phyloP scores from a whole-genome alignment of 2,329 filamentous ascomycete species.

The Bipolaris sorokiniana region DNA sequence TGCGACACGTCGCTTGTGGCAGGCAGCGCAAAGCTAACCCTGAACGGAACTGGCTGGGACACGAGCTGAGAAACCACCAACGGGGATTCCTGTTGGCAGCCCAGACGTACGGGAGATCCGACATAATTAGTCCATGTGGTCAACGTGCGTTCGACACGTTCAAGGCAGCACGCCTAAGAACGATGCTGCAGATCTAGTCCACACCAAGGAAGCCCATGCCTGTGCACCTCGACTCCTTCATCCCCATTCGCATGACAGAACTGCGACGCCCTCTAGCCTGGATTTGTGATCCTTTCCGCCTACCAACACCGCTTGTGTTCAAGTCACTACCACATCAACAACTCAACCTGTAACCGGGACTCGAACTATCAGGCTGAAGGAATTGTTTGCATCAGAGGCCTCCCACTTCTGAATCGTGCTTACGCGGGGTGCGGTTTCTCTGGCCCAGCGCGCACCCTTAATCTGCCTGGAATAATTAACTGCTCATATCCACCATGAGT shows the following conservation, averaged over 20 bases:
- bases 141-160: constrained; percentile 22
- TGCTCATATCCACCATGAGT: constrained; percentile 12
- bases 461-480: constrained; percentile 11
- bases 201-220: constrained; percentile 16
- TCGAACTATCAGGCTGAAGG: not conserved
- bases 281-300: constrained; percentile 6
- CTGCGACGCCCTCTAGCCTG: constrained; percentile 15
- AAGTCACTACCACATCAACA: constrained; percentile 5
- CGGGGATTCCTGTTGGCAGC: constrained; percentile 9
- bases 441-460: constrained; percentile 11
- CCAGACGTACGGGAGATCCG: constrained; percentile 28
- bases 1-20: not conserved
- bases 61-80: constrained; percentile 12
- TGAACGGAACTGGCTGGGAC: constrained; percentile 15
- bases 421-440: constrained; percentile 21
- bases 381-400: constrained; percentile 3
- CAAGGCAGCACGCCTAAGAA: constrained; percentile 29
- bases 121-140: constrained; percentile 37
- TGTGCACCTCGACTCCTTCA: constrained; percentile 1
- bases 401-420: constrained; percentile 18
- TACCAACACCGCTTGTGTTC: not conserved
- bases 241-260: constrained; percentile 4
- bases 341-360: not conserved
- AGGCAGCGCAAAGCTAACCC: constrained; percentile 11
- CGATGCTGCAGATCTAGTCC: constrained; percentile 23